phyloP scores from a whole-genome alignment of 257 asterid genomes.

The Thymus mandschuricus region DNA sequence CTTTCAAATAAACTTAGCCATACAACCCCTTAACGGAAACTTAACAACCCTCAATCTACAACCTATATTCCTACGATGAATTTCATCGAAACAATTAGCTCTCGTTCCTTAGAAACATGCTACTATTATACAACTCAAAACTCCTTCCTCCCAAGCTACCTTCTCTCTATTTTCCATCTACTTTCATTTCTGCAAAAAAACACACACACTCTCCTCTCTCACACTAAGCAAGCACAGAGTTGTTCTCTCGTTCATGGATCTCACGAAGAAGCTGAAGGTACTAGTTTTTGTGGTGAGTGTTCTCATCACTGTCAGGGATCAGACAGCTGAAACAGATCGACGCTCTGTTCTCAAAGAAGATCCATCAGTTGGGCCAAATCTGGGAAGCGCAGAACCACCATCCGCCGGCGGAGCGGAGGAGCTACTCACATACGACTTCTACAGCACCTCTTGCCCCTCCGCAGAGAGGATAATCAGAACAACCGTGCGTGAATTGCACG shows the following conservation, averaged over 20 bases:
- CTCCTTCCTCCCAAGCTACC: too few species aligned
- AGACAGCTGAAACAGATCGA: constrained; percentile 39
- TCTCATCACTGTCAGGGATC: constrained; percentile 53
- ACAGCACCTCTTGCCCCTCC: constrained; percentile 44
- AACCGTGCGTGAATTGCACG: constrained; percentile 42
- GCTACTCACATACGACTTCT: constrained; percentile 57
- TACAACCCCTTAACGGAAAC: too few species aligned
- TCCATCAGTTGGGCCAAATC: background rate
- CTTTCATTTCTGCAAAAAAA: background rate
- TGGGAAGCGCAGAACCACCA: too few species aligned
- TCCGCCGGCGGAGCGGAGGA: background rate
- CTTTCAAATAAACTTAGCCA: too few species aligned
- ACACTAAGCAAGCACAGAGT: background rate
- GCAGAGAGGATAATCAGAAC: constrained; percentile 58
- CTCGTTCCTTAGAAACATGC: too few species aligned
- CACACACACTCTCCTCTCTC: background rate
- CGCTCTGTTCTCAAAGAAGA: background rate
- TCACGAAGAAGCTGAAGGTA: constrained; percentile 47
- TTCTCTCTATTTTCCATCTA: background rate
- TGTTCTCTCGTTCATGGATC: constrained; percentile 42
- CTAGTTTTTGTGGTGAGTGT: constrained; percentile 54
- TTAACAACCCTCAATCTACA: too few species aligned
- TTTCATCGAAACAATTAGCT: too few species aligned
- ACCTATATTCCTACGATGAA: too few species aligned
- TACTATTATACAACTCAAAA: too few species aligned